Conservation (phyloP, 2,329 filamentous ascomycete species). For the Pseudomassariella vexata region DNA sequence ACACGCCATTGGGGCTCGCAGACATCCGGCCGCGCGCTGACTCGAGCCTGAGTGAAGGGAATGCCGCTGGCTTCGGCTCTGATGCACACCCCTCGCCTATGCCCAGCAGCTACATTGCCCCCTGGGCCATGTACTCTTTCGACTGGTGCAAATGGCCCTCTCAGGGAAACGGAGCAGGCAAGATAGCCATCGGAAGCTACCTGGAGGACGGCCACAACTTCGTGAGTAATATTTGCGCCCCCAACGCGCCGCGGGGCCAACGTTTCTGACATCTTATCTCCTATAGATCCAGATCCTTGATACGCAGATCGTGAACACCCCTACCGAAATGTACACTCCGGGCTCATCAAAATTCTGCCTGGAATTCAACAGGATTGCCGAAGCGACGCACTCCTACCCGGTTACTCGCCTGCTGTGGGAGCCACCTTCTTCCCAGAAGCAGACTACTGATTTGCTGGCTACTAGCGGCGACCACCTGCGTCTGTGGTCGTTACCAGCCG, state of each 20-base stretch:
- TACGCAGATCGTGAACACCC: slow-evolving; percentile 69
- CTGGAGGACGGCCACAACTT: slow-evolving; percentile 98
- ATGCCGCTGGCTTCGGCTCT: slow-evolving; percentile 56
- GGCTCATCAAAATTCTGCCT: slow-evolving; percentile 69
- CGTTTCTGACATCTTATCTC: slow-evolving; percentile 3
- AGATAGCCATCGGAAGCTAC: slow-evolving; percentile 93
- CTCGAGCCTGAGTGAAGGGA: slow-evolving; percentile 69
- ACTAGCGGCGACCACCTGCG: slow-evolving; percentile 93
- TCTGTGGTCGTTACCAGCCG: slow-evolving; percentile 82
- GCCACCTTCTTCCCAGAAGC: slow-evolving; percentile 88
- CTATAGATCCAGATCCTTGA: slow-evolving; percentile 92
- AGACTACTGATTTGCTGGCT: slow-evolving; percentile 88
- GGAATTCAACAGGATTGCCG: slow-evolving; percentile 89
- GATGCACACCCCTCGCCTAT: slow-evolving; percentile 61
- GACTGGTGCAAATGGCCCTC: slow-evolving; percentile 99
- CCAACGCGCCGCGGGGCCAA: not conserved
- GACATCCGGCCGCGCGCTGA: slow-evolving; percentile 88
- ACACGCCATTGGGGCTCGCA: slow-evolving; percentile 83
- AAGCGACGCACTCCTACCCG: slow-evolving; percentile 96
- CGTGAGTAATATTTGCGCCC: slow-evolving; percentile 44
- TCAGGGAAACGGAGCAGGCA: slow-evolving; percentile 73
- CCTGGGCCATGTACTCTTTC: slow-evolving; percentile 93
- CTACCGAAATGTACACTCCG: slow-evolving; percentile 61
- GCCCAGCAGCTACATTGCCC: slow-evolving; percentile 89
- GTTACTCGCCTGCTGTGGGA: slow-evolving; percentile 96